phyloP scores from a whole-genome alignment of 2,329 filamentous ascomycete genomes.

The Colletotrichum sojae region DNA sequence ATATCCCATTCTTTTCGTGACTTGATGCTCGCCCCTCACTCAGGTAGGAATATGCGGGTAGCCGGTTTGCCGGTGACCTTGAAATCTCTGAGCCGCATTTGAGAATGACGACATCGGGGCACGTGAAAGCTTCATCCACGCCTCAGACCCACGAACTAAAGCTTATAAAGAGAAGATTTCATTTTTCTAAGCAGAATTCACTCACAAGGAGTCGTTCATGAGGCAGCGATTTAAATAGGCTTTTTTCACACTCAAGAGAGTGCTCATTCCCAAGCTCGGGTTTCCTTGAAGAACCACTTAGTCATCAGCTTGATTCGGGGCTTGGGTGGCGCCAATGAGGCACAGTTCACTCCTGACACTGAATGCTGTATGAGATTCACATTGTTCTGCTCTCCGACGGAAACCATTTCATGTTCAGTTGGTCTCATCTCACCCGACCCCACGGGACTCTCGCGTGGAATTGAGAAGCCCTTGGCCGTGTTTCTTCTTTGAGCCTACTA shows the following conservation, averaged over 20 bases:
- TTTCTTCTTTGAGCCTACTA: neutral
- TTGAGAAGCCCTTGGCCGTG: too few species aligned
- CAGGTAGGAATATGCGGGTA: too few species aligned
- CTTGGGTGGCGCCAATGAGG: neutral
- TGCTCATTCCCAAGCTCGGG: neutral
- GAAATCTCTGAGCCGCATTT: neutral
- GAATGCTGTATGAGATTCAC: neutral
- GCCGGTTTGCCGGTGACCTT: neutral
- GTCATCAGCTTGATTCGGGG: neutral
- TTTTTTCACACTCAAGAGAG: too few species aligned
- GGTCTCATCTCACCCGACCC: neutral
- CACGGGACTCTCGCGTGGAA: too few species aligned
- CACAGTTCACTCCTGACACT: constrained; percentile 6
- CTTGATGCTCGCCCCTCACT: neutral
- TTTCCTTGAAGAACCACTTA: neutral
- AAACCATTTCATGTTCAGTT: constrained; percentile 6
- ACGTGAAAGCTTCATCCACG: neutral
- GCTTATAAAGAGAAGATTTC: too few species aligned
- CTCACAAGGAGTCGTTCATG: too few species aligned
- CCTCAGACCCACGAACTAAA: too few species aligned
- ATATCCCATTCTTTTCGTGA: neutral
- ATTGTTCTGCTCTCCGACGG: neutral
- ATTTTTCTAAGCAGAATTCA: too few species aligned
- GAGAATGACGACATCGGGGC: neutral
- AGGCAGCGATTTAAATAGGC: too few species aligned